Percentiles rank a stretch among this genome's conserved stretches.
phyloP scores from a whole-genome alignment of 1,139 yeast species.

The Saccharomyces hybrid region DNA sequence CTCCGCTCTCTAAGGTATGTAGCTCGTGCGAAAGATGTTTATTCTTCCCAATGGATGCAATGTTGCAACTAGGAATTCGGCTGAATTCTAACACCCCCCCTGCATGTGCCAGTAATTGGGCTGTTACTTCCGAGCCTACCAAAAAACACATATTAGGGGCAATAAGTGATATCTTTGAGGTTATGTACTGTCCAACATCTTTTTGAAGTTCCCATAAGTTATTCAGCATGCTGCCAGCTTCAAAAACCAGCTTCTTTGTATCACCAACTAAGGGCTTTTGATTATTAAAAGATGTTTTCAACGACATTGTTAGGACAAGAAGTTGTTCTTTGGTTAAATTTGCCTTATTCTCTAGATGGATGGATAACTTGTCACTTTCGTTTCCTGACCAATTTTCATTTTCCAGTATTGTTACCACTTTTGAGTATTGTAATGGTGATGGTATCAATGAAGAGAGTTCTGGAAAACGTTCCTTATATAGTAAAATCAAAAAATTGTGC shows the following conservation, averaged over 20 bases:
- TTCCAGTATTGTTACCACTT: constrained; percentile 45
- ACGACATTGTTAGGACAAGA: constrained; percentile 68
- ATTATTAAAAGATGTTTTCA: constrained; percentile 39
- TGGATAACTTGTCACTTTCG: constrained; percentile 31
- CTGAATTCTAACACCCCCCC: constrained; percentile 72
- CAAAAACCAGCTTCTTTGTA: constrained; percentile 37
- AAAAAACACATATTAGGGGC: constrained; percentile 79
- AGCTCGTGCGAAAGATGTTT: constrained; percentile 38
- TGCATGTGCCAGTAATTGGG: constrained; percentile 60
- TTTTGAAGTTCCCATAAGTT: constrained; percentile 41
- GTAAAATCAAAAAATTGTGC: constrained; percentile 44
- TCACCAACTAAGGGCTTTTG: constrained; percentile 28
- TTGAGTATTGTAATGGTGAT: constrained; percentile 60
- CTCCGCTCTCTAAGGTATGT: constrained; percentile 40
- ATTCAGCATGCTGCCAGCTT: constrained; percentile 44
- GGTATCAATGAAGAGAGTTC: constrained; percentile 61
- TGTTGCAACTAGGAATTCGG: constrained; percentile 71
- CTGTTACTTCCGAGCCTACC: constrained; percentile 66
- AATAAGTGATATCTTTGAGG: constrained; percentile 43
- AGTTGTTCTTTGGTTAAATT: constrained; percentile 47
- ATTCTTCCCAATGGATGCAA: constrained; percentile 70
- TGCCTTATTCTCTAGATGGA: constrained; percentile 32
- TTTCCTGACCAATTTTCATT: constrained; percentile 32
- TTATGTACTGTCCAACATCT: constrained; percentile 46
- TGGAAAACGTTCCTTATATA: constrained; percentile 58